Base-by-base conservation (phyloP, 2,329 filamentous ascomycete genomes). In the Didymella segeticola region DNA sequence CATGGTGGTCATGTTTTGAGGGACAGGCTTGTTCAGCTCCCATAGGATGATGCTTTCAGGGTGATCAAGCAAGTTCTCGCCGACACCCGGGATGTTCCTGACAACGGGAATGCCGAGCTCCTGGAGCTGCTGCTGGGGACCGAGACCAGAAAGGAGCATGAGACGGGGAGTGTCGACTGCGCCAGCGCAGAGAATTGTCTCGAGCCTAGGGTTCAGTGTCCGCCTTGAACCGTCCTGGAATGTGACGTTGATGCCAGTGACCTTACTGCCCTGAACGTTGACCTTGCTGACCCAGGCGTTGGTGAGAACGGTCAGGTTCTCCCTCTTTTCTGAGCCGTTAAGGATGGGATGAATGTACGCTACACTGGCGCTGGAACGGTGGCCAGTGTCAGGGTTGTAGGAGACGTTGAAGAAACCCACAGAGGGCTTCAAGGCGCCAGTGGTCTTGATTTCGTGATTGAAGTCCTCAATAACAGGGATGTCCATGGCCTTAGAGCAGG, bases 321-420 rank as follows among this genome's bases (percentile, higher is more conserved):
- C 86, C 51, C 90, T 83, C 73, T 87, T 85, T 81, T 96, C 91
- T 41, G 92, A 88, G 33, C 90, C 91, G 33, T 89, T 86, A 46
- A 96, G 83, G 68, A 96, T 92, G 29, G 92, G 92, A 77, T 96
- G 92, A 69, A 96, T 93, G 78, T 96, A 96, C 15, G 92, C 92
- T 19, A 96, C 91, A 53, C 89, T 92, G 55, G 92, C 91, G 71
- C 89, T 93, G 79, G 89, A 93, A 59, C 92, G 86, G 66, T 86
- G 85, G 69, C 91, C 90, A 68, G 91, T 88, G 68, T 96, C 91
- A 2, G 92, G 92, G 79, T 96, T 96, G 79, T 96, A 96, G 30
- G 90, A 88, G 63, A 96, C 87, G 61, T 89, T 92, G 82, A 96
- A 93, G 82, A 96, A 96, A 50, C 92, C 92, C 23, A 95, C 89